Conservation (phyloP, 805 yeast species). For the Cyberlindnera maclurae region DNA sequence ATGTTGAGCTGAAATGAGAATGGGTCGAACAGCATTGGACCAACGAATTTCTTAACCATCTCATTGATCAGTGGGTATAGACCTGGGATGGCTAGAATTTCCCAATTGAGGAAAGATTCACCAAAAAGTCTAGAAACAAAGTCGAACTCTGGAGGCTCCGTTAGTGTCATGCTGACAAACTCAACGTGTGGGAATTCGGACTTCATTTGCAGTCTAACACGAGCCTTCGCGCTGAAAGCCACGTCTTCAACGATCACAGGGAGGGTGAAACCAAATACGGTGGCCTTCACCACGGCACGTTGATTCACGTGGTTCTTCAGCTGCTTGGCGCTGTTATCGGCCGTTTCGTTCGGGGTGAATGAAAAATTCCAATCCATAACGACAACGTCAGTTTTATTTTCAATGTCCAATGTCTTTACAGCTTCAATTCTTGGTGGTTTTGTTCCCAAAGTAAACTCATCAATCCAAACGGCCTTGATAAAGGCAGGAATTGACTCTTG, state of each 20-base stretch:
- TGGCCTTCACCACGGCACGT: conserved; percentile 66
- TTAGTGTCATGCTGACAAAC: conserved; percentile 76
- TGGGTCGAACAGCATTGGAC: conserved; percentile 84
- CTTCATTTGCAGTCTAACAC: conserved; percentile 87
- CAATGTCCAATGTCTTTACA: conserved; percentile 84
- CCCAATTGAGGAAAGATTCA: conserved; percentile 81
- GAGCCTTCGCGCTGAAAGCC: conserved; percentile 64
- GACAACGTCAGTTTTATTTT: conserved; percentile 76
- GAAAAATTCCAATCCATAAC: conserved; percentile 97
- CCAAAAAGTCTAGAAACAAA: conserved; percentile 70
- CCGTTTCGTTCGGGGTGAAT: conserved; percentile 83
- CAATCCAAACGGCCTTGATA: conserved; percentile 76
- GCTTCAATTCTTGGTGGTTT: conserved; percentile 91
- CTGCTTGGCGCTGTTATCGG: conserved; percentile 82
- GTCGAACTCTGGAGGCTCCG: conserved; percentile 86
- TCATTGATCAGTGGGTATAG: conserved; percentile 73
- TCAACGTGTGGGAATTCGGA: conserved; percentile 88
- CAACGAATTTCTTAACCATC: conserved; percentile 78
- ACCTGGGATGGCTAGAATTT: conserved; percentile 82
- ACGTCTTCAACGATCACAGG: conserved; percentile 78
- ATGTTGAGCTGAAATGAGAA: conserved; percentile 89
- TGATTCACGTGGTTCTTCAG: conserved; percentile 80
- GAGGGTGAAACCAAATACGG: conserved; percentile 72
- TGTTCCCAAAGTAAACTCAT: conserved; percentile 85
- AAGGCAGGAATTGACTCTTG: conserved; percentile 77